Conservation (phyloP, 306 rosid species). For the Corylus americana region DNA sequence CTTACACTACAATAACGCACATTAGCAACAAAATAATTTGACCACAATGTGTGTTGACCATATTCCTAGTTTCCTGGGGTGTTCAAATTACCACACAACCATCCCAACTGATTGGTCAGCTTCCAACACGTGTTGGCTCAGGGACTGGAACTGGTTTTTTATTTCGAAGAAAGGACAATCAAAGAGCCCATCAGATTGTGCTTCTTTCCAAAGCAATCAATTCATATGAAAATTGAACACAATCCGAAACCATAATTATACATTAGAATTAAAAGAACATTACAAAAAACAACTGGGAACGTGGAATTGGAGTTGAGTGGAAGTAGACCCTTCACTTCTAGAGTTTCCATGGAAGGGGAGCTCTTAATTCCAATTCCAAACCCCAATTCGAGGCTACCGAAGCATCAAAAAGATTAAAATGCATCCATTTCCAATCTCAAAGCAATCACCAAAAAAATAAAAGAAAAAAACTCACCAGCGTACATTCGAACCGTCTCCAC, state of each 20-base stretch:
- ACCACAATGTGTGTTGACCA: too few relatives aligned
- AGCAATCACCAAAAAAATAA: constrained; percentile 2
- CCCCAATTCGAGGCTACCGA: neutral
- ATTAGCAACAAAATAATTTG: neutral
- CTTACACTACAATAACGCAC: neutral
- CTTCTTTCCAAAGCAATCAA: neutral
- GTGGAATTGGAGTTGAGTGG: neutral
- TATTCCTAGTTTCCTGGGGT: too few relatives aligned
- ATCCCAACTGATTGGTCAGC: too few relatives aligned
- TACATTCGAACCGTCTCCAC: constrained; percentile 80
- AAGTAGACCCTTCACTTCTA: neutral
- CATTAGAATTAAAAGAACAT: neutral
- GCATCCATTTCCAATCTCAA: constrained; percentile 17
- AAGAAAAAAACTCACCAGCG: constrained; percentile 52
- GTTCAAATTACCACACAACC: too few relatives aligned
- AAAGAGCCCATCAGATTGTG: neutral
- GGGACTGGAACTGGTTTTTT: too few relatives aligned
- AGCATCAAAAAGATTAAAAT: neutral
- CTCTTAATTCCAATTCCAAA: neutral
- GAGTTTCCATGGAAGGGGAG: neutral
- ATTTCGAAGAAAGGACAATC: neutral
- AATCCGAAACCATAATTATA: neutral
- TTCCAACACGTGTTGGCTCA: too few relatives aligned
- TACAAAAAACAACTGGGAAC: neutral
- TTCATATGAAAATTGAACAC: neutral